Base-by-base conservation (phyloP, 768 basidiomycete species). In the Termitomyces sp. region DNA sequence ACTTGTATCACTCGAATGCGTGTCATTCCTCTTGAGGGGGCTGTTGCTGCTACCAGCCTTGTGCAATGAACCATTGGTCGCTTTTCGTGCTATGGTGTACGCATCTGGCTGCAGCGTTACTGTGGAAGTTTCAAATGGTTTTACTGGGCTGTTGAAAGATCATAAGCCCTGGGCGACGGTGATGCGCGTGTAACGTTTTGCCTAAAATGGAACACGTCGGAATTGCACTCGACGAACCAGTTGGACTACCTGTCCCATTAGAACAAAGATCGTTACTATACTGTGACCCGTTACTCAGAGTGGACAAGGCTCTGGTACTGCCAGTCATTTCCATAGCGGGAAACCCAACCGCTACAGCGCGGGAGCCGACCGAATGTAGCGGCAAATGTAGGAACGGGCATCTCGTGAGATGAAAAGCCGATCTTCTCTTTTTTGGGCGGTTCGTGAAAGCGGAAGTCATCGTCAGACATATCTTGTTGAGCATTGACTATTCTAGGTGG, bases 391-490 rank as follows among this genome's bases (percentile, higher is more conserved):
- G 84, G 83, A 56, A 85, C 69, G 11, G 78, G 75, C 51, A 72
- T 68, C 50, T 79, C 77, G 50, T 71, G 73, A 3, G 79, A 75
- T 0, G 86, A 84, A 71, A 86, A 88, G n/a, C 75, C 73, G 46
- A 85, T 74, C 67, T 89, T 89, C 67, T 84, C 81, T 1, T 70
- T 62, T 54, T 79, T 75, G 3, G 70, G 78, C 58, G 75, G 75
- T 41, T 73, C 74, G 50, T 69, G 63, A 37, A 63, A 60, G 5
- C 54, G 53, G 48, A 66, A 67, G 37, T 69, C 66, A 44, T 70
- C 67, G 10, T 60, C 78, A 45, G 74, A 68, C 14, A 85, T 64
- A 3, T 75, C 70, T 61, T 85, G 79, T 55, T 84, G 74, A 6
- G 75, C 71, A 53, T 81, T 78, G 53, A 89, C 87, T 89, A 35